Base-by-base conservation (phyloP, 2,329 filamentous ascomycete species). In the Magnaporthiopsis rhizophila region DNA sequence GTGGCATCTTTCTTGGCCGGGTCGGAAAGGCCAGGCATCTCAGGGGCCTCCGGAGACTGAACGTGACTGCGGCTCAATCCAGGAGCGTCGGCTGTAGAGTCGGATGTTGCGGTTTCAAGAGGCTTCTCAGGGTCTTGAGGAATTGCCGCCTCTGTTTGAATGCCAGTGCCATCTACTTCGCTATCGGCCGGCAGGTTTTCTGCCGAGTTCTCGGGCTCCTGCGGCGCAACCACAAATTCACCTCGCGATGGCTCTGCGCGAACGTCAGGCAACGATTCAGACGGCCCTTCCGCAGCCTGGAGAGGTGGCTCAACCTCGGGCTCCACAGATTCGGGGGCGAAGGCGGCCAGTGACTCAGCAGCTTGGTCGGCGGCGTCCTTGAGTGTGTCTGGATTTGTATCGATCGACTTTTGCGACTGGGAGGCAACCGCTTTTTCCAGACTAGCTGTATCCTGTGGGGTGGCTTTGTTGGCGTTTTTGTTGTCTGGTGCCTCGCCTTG, bases 381-480 rank as follows among this genome's bases (percentile, higher is more conserved):
- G 4, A 24, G 21, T n/a, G 45, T 4, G 3, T 53, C 45, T n/a
- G 45, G 45, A 3, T 11, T n/a, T n/a, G 6, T 53, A n/a, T 53
- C 8, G 9, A 21, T 53, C 45, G 45, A 53, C 45, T n/a, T 11
- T 53, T 53, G 45, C 21, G 45, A 21, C 45, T n/a, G 21, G 21
- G 21, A 2, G 21, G 18, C 45, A 11, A 21, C 8, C 3, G 11
- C 2, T 1, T 24, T 11, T n/a, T 53, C 45, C 21, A 53, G 21
- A 13, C 34, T 36, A 13, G 38, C 38, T 18, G 53, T 64, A 21
- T 67, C 67, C 65, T 69, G 68, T 63, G 69, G 67, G 53, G 68
- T 68, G 36, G 61, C 64, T 64, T 67, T 67, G 64, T 64, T 65
- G 18, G 59, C 50, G 34, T 66, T 66, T 62, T 66, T 64, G 26